A percentile compares a stretch with the other conserved stretches of the same genome.
These are phyloP conservation scores for Gilbertella persicaria DNA, from an alignment of 371 early-diverging fungal species.

Conservation along the genomic window DNA sequence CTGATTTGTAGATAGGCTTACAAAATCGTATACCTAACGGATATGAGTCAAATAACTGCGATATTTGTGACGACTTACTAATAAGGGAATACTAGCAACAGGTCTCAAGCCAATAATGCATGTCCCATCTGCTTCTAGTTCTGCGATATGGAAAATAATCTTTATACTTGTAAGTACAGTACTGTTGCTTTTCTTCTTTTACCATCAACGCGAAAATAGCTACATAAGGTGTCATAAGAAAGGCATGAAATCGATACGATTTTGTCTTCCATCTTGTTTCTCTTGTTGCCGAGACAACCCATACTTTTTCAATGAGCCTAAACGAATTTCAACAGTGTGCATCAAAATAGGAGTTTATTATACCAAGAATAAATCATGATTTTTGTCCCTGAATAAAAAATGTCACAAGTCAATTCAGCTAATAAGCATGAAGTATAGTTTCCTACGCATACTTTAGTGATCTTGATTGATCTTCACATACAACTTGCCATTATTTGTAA, in stretches of 20 bases:
- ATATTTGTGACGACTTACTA: conserved; percentile 25
- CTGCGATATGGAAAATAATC: conserved; percentile 44
- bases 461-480: neutral
- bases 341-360: neutral
- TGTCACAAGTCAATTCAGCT: conserved; percentile 26
- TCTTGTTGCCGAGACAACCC: conserved; percentile 34
- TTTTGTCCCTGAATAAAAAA: conserved; percentile 30
- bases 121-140: conserved; percentile 35
- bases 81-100: conserved; percentile 45
- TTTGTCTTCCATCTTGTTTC: conserved; percentile 29
- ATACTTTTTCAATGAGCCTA: conserved; percentile 35
- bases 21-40: conserved; percentile 38
- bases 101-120: conserved; percentile 54
- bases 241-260: conserved; percentile 39
- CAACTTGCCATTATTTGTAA: conserved; percentile 23
- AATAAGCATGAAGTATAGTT: conserved; percentile 23
- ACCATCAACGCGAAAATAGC: conserved; percentile 51
- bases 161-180: conserved; percentile 6
- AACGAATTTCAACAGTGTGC: neutral
- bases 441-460: conserved; percentile 3
- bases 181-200: neutral
- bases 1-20: conserved; percentile 13
- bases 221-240: conserved; percentile 36
- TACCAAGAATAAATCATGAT: conserved; percentile 26
- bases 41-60: neutral